Evolutionary conservation across 2,329 filamentous ascomycete genomes (phyloP).

Genomic region (Penicillium sclerotigenum): DNA sequence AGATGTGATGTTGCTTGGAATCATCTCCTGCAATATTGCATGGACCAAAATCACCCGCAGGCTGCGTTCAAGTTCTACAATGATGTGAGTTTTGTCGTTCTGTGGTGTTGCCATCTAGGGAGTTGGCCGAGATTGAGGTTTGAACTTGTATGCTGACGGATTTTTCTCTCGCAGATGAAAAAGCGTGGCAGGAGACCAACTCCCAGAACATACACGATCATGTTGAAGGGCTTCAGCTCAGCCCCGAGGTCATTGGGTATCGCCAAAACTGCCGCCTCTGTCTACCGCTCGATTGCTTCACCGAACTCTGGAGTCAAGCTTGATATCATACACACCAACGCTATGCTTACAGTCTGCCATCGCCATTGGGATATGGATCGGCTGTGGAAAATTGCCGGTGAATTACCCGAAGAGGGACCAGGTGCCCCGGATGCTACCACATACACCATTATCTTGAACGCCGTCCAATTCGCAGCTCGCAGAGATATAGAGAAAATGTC

Average conservation of each 20-base stretch:
- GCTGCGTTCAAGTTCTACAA: conserved; percentile 80
- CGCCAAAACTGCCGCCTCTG: conserved; percentile 65
- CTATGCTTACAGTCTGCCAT: conserved; percentile 77
- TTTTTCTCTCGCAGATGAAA: conserved; percentile 68
- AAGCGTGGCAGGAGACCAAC: conserved; percentile 81
- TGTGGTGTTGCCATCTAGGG: neutral
- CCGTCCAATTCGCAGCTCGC: conserved; percentile 56
- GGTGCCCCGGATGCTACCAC: conserved; percentile 67
- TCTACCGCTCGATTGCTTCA: conserved; percentile 73
- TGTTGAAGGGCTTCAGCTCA: conserved; percentile 70
- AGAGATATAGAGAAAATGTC: conserved; percentile 29
- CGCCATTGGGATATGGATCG: conserved; percentile 72
- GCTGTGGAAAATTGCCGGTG: conserved; percentile 72
- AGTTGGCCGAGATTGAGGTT: neutral
- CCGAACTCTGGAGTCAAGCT: conserved; percentile 64
- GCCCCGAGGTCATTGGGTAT: conserved; percentile 53
- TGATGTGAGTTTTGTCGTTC: conserved; percentile 56
- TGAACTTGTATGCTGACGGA: conserved; percentile 3
- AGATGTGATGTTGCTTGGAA: conserved; percentile 82
- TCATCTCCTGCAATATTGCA: conserved; percentile 68
- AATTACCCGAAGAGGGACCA: conserved; percentile 62
- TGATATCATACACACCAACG: conserved; percentile 81
- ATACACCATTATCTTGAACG: conserved; percentile 79
- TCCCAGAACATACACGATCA: conserved; percentile 75
- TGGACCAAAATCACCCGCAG: conserved; percentile 60